Percentiles rank a stretch among this genome's conserved stretches.
Conservation (phyloP, 177 flowering plant species). For the Vitis hybrid region DNA sequence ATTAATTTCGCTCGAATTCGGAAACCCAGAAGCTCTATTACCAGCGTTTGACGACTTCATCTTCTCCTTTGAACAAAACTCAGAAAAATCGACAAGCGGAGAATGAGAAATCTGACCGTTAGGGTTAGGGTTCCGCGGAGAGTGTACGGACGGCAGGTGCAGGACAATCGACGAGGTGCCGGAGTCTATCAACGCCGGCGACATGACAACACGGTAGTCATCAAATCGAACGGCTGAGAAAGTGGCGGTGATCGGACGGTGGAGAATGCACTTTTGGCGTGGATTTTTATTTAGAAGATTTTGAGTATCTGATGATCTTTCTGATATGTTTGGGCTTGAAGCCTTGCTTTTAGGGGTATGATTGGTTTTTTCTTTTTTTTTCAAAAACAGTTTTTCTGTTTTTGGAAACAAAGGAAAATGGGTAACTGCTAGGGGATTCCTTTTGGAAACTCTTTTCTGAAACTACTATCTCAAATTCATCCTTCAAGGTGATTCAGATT, state of each 20-base stretch:
- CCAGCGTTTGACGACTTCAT: conserved; percentile 25
- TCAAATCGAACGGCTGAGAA: conserved; percentile 14
- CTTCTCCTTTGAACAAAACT: background rate
- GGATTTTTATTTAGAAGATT: background rate
- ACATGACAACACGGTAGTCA: conserved; percentile 17
- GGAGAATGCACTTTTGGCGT: background rate
- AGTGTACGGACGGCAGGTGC: background rate
- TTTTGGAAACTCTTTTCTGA: background rate
- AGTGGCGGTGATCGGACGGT: background rate
- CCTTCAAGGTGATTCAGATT: too few species aligned
- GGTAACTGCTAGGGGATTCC: background rate
- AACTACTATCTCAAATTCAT: too few species aligned
- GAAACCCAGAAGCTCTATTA: conserved; percentile 18
- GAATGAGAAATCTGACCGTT: conserved; percentile 26
- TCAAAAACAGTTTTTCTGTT: background rate
- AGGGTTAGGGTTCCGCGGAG: background rate
- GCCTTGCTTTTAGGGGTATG: too few species aligned
- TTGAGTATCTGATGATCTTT: background rate
- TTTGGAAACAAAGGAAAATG: background rate
- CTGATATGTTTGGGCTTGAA: background rate
- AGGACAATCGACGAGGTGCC: background rate
- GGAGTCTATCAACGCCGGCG: conserved; percentile 23
- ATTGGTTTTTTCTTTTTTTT: background rate
- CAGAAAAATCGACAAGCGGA: background rate
- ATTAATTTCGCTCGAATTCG: conserved; percentile 5